A percentile compares a stretch with the other conserved stretches of the same genome.
Evolutionary conservation across 139 green algal species (phyloP).

Genomic region (Closterium sp.): DNA sequence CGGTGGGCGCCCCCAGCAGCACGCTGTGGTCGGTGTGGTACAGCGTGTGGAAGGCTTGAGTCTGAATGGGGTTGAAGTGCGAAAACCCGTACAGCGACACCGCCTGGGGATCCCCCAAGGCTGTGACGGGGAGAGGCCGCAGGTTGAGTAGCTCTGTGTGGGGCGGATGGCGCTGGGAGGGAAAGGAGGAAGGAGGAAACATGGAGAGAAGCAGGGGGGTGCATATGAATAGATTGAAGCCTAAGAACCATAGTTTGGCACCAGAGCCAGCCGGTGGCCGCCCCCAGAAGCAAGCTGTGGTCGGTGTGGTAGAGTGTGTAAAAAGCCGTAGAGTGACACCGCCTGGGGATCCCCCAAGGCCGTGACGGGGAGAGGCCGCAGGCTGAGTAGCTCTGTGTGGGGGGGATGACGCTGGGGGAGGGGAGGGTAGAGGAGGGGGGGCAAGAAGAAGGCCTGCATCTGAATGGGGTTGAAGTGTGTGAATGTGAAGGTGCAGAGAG

Average conservation of each 20-base stretch:
- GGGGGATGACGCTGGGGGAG: constrained; percentile 36
- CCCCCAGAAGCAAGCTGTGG: constrained; percentile 89
- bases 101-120: constrained; percentile 71
- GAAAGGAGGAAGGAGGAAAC: neutral
- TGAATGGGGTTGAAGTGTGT: neutral
- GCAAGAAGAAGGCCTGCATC: neutral
- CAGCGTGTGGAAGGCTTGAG: constrained; percentile 93
- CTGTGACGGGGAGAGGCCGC: constrained; percentile 81
- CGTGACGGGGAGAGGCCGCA: constrained; percentile 80
- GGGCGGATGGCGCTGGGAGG: constrained; percentile 41
- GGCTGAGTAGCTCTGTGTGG: constrained; percentile 85
- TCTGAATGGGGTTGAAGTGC: constrained; percentile 99
- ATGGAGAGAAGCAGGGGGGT: neutral
- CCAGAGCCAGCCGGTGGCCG: too few species aligned
- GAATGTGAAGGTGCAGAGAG: too few species aligned
- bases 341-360: too few species aligned
- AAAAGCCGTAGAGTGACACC: too few species aligned
- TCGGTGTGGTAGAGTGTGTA: constrained; percentile 95
- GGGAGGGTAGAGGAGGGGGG: too few species aligned
- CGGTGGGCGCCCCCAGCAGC: constrained; percentile 91
- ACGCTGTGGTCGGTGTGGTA: constrained; percentile 95
- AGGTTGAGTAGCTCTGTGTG: constrained; percentile 90
- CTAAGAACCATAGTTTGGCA: neutral
- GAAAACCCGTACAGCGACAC: constrained; percentile 85
- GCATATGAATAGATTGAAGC: neutral